These are phyloP conservation scores for Lichtheimia ornata DNA, from an alignment of 371 early-diverging fungal genomes.

Conservation along the genomic window DNA sequence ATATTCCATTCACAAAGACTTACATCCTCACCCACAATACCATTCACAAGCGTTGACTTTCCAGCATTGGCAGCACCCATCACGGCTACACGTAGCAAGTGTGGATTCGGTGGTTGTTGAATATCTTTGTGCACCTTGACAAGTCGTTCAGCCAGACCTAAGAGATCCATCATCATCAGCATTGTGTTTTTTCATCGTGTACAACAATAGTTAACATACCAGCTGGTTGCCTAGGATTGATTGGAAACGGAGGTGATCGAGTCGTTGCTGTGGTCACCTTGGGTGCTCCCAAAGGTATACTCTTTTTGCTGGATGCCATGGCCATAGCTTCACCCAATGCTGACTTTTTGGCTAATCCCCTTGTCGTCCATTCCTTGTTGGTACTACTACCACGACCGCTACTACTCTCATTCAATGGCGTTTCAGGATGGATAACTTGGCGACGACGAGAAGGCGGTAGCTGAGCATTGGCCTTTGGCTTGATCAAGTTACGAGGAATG, in stretches of 20 bases:
- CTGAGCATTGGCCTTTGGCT: constrained; percentile 3
- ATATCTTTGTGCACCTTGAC: constrained; percentile 40
- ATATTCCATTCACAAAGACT: neutral
- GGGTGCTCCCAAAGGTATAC: neutral
- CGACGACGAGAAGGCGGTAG: neutral
- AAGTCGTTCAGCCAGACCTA: constrained; percentile 34
- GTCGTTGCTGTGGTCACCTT: too few species aligned
- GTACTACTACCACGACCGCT: neutral
- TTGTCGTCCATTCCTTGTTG: constrained; percentile 1
- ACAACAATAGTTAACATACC: neutral
- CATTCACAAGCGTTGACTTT: constrained; percentile 78
- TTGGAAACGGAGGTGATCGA: too few species aligned
- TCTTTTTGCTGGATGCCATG: neutral
- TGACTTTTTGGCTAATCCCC: constrained; percentile 1
- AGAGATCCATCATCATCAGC: too few species aligned
- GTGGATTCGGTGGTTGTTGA: constrained; percentile 66
- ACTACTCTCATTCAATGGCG: neutral
- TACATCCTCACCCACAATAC: constrained; percentile 54
- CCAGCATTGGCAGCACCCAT: constrained; percentile 83
- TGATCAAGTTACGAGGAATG: constrained; percentile 14
- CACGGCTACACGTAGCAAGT: constrained; percentile 62
- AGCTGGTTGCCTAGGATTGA: constrained; percentile 5
- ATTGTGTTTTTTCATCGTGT: neutral
- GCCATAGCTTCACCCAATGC: neutral
- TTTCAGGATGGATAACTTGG: neutral